phyloP scores from a whole-genome alignment of 2,329 filamentous ascomycete genomes.

The Neospermospora avenae region DNA sequence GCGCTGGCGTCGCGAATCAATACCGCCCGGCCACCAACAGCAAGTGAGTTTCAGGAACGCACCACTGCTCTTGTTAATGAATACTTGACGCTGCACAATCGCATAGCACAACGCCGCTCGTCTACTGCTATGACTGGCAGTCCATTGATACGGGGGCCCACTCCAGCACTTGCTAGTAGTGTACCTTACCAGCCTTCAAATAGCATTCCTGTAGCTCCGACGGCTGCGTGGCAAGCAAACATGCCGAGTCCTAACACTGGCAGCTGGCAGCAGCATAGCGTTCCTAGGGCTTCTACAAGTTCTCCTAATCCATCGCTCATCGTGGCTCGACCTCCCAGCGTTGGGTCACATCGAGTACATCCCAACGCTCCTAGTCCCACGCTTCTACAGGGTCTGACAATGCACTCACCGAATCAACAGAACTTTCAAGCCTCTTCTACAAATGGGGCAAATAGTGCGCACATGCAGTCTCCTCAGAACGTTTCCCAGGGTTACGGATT shows the following conservation, averaged over 20 bases:
- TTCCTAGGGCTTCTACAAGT: slow-evolving; percentile 1
- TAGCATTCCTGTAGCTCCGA: background rate
- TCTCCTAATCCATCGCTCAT: slow-evolving; percentile 16
- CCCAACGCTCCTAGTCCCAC: slow-evolving; percentile 24
- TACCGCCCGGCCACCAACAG: slow-evolving; percentile 28
- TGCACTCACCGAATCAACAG: slow-evolving; percentile 28
- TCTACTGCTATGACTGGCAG: slow-evolving; percentile 6
- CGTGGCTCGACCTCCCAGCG: slow-evolving; percentile 15
- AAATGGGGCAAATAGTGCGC: slow-evolving; percentile 13
- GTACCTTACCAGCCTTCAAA: slow-evolving; percentile 6
- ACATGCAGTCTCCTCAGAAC: background rate
- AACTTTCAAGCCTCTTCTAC: slow-evolving; percentile 10
- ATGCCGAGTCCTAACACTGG: slow-evolving; percentile 13
- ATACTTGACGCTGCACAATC: slow-evolving; percentile 22
- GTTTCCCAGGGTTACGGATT: background rate
- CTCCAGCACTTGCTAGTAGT: slow-evolving; percentile 17
- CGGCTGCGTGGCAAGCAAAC: slow-evolving; percentile 10
- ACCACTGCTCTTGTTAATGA: slow-evolving; percentile 22
- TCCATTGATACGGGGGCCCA: slow-evolving; percentile 9
- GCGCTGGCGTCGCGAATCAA: slow-evolving; percentile 28
- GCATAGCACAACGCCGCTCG: slow-evolving; percentile 13
- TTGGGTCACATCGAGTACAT: slow-evolving; percentile 13
- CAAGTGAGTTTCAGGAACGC: slow-evolving; percentile 27
- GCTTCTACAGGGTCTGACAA: slow-evolving; percentile 25
- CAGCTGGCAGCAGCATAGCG: slow-evolving; percentile 13